Conservation (phyloP, 495 filamentous ascomycete species). For the Thermothielavioides terrestris region DNA sequence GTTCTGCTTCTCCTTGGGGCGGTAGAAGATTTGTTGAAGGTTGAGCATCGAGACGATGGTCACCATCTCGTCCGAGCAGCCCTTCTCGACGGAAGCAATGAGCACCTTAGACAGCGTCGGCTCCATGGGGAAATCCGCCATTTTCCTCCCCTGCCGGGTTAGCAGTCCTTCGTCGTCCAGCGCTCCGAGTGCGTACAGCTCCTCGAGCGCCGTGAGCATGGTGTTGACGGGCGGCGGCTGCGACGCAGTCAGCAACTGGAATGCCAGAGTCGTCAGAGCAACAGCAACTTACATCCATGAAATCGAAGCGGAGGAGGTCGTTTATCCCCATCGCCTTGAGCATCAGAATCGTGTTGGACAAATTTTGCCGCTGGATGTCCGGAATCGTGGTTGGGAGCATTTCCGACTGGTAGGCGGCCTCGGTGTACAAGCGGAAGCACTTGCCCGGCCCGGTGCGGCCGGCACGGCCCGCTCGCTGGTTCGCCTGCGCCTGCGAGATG, state of each 20-base stretch:
- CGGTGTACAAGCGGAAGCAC: conserved; percentile 92
- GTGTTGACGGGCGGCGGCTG: conserved; percentile 82
- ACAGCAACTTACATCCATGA: conserved; percentile 64
- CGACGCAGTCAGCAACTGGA: background rate
- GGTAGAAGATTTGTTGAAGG: conserved; percentile 77
- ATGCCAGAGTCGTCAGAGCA: background rate
- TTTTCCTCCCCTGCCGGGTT: conserved; percentile 86
- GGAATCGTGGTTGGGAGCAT: conserved; percentile 95
- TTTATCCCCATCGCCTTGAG: conserved; percentile 99
- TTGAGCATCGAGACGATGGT: conserved; percentile 93
- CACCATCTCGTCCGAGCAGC: conserved; percentile 88
- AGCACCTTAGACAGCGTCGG: conserved; percentile 83
- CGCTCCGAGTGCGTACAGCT: conserved; percentile 84
- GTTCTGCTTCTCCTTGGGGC: conserved; percentile 91
- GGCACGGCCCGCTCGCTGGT: conserved; percentile 86
- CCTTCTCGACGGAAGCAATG: conserved; percentile 75
- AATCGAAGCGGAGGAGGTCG: conserved; percentile 93
- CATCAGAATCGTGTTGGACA: conserved; percentile 95
- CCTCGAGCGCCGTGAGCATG: conserved; percentile 92
- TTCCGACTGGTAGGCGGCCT: conserved; percentile 90
- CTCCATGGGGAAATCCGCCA: conserved; percentile 95
- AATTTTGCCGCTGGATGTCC: conserved; percentile 92
- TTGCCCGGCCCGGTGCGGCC: conserved; percentile 94
- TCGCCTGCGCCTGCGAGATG: conserved; percentile 93
- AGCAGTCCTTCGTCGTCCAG: conserved; percentile 94